Evolutionary conservation across 1,284 basidiomycete genomes (phyloP), one percentile per base, ranked within the genome.

Genomic region (Clitocybe nebularis): DNA sequence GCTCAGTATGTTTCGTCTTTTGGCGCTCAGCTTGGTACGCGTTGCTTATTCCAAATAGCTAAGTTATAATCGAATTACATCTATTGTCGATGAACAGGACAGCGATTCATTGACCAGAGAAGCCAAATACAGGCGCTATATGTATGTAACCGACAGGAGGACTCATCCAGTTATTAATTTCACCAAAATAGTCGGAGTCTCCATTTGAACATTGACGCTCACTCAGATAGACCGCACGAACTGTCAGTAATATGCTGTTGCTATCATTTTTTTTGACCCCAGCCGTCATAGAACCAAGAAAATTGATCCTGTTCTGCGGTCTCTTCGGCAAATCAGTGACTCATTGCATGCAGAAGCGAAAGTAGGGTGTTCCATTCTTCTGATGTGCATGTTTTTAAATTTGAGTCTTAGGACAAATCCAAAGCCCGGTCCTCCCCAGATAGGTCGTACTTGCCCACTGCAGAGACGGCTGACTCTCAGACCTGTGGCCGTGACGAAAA

Each of bases 1-100:
- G 14, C 14, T 49, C 48, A 33, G 52, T 67, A 58, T 24, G 41
- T 32, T 1, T 14, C 41, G 14, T 7, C n/a, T n/a, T n/a, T n/a
- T n/a, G n/a, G n/a, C n/a, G n/a, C n/a, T n/a, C n/a, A n/a, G n/a
- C n/a, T n/a, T n/a, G n/a, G n/a, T n/a, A n/a, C n/a, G n/a, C n/a
- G n/a, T n/a, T n/a, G n/a, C n/a, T n/a, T 14, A 22, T 22, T 7
- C 20, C n/a, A 24, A 21, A n/a, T 32, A 39, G 38, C n/a, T 14
- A 1, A 11, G 29, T 8, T 39, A 39, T 21, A 9, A 6, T 8
- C 9, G 11, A 10, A 16, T 40, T 24, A 42, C 32, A 7, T 24
- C 30, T 4, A 14, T 28, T 7, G 10, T 42, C n/a, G n/a, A 8
- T 14, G 6, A 16, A 16, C 38, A 39, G 21, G 26, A 39, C 10